These are phyloP conservation scores for Tritrichomonas foetus DNA, from an alignment of 208 protist species.

Conservation along the genomic window DNA sequence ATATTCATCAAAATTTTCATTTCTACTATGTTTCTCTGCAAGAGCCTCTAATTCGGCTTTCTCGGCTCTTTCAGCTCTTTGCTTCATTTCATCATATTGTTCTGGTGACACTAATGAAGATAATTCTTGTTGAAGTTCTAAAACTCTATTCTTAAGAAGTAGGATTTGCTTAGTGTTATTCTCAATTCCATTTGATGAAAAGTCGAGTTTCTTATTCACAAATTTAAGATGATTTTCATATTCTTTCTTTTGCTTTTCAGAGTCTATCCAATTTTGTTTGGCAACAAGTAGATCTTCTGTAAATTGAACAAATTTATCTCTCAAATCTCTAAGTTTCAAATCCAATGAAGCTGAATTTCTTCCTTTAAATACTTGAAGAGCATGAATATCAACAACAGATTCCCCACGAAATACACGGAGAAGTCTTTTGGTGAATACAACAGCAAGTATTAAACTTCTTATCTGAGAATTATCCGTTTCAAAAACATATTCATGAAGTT, in stretches of 20 bases:
- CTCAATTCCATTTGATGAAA: no score
- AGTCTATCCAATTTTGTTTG: neutral
- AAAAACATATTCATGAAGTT: neutral
- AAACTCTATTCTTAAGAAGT: neutral
- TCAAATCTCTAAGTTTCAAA: neutral
- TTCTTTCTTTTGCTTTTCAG: no score
- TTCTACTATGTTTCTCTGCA: neutral
- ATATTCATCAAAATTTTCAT: neutral
- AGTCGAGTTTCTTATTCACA: no score
- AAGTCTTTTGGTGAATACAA: neutral
- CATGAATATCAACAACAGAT: neutral
- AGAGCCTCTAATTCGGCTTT: neutral
- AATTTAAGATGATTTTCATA: no score
- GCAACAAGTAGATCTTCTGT: conserved; percentile 18
- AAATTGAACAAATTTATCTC: neutral
- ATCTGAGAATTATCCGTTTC: neutral
- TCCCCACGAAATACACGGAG: neutral
- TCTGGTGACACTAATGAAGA: neutral
- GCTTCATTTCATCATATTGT: neutral
- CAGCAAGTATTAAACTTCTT: neutral
- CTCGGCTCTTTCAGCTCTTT: no score
- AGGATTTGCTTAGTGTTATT: neutral
- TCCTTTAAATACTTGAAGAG: neutral
- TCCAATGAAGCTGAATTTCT: neutral
- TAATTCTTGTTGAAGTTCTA: conserved; percentile 10